Percentiles rank a stretch among this genome's conserved stretches.
These are phyloP conservation scores for Venturia aucupariae DNA, from an alignment of 2,329 filamentous ascomycete genomes.

Conservation along the genomic window DNA sequence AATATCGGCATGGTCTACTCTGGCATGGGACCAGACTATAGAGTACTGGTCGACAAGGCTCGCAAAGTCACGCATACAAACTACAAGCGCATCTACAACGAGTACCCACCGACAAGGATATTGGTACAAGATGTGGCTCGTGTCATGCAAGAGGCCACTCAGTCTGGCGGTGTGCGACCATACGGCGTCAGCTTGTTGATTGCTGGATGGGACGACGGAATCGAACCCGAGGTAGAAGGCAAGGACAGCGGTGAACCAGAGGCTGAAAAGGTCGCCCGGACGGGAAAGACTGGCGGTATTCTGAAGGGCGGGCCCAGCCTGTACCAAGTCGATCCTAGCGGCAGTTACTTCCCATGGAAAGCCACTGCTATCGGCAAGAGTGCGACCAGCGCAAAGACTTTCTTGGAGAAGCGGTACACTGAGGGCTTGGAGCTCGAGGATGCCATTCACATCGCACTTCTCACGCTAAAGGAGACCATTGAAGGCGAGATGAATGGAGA, in stretches of 20 bases:
- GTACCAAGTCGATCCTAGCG: constrained; percentile 98
- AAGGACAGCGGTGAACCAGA: constrained; percentile 45
- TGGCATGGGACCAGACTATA: constrained; percentile 97
- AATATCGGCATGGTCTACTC: constrained; percentile 99
- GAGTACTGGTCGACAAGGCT: constrained; percentile 93
- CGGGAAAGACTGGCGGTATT: constrained; percentile 87
- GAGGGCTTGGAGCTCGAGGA: constrained; percentile 96
- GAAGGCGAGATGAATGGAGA: constrained; percentile 99
- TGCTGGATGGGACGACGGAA: constrained; percentile 95
- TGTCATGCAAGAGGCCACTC: constrained; percentile 98
- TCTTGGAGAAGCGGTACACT: constrained; percentile 97
- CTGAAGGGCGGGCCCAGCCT: constrained; percentile 93
- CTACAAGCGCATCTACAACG: constrained; percentile 99
- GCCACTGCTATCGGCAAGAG: constrained; percentile 98
- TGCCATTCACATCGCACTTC: constrained; percentile 92
- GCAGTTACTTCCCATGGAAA: constrained; percentile 99
- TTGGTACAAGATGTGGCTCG: constrained; percentile 95
- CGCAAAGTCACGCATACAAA: constrained; percentile 96
- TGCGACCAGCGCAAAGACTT: constrained; percentile 96
- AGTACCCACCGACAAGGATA: constrained; percentile 99
- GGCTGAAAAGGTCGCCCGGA: constrained; percentile 59
- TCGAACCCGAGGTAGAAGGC: constrained; percentile 72
- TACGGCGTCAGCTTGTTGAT: constrained; percentile 95
- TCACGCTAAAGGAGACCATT: constrained; percentile 98
- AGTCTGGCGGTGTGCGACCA: constrained; percentile 92